phyloP scores from a whole-genome alignment of 331 rosid genomes.

The Pyracantha coccinea region DNA sequence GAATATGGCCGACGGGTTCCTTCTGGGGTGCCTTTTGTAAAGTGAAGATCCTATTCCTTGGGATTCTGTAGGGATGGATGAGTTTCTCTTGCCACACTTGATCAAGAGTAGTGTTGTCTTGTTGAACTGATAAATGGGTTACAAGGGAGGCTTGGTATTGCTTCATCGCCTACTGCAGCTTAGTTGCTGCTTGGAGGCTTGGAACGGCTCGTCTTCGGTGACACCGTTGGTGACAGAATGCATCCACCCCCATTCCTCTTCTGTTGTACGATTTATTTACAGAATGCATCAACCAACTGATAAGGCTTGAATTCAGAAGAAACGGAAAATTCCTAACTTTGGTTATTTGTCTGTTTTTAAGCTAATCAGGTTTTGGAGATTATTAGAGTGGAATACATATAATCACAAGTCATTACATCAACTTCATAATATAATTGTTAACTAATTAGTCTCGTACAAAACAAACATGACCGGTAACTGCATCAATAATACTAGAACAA shows the following conservation, averaged over 20 bases:
- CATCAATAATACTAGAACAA: too few relatives aligned
- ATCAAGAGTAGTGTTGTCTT: not conserved
- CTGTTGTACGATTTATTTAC: too few relatives aligned
- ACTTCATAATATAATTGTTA: too few relatives aligned
- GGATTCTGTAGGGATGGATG: not conserved
- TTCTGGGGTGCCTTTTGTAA: slow-evolving; percentile 71
- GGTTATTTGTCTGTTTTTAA: not conserved
- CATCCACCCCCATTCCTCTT: too few relatives aligned
- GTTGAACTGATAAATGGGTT: not conserved
- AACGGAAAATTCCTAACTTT: not conserved
- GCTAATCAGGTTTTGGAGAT: too few relatives aligned
- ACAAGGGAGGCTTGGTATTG: not conserved
- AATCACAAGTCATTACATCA: too few relatives aligned
- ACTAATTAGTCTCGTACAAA: too few relatives aligned
- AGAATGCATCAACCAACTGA: not conserved
- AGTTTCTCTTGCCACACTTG: not conserved
- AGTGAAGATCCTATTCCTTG: slow-evolving; percentile 9
- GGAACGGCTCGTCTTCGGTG: not conserved
- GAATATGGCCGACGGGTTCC: slow-evolving; percentile 47
- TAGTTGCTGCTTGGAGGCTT: not conserved
- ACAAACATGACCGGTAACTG: too few relatives aligned
- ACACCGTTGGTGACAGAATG: too few relatives aligned
- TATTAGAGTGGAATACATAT: too few relatives aligned
- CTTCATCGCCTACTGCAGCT: not conserved
- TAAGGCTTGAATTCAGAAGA: not conserved